phyloP scores from a whole-genome alignment of 2,329 filamentous ascomycete species.

The Chaetothyriales sp. region DNA sequence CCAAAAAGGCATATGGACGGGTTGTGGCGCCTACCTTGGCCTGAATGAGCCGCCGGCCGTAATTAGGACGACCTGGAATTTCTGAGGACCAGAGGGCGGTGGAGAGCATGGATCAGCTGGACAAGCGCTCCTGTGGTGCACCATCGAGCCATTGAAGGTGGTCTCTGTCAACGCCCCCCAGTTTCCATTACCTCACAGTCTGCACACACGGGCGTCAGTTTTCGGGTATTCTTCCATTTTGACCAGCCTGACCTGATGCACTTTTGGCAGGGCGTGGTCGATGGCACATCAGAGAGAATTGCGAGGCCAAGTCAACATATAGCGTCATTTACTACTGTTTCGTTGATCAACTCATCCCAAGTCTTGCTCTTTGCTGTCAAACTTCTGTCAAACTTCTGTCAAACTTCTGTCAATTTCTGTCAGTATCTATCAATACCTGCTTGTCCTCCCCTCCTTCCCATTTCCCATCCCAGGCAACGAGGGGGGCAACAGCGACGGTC shows the following conservation, averaged over 20 bases:
- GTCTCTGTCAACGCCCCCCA: not conserved
- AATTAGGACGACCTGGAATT: not conserved
- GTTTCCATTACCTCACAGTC: not conserved
- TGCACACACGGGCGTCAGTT: not conserved
- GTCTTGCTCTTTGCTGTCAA: not conserved
- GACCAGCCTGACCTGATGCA: not conserved
- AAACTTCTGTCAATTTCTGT: too few relatives aligned
- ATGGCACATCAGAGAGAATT: not conserved
- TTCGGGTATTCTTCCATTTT: not conserved
- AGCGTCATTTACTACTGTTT: not conserved
- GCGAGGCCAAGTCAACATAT: not conserved
- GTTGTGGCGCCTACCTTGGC: not conserved
- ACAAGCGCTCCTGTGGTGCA: not conserved
- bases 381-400: too few relatives aligned
- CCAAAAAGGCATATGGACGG: not conserved
- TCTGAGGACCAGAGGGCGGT: not conserved
- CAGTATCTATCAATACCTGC: not conserved
- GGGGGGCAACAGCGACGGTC: too few relatives aligned
- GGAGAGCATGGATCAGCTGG: not conserved
- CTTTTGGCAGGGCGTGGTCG: not conserved
- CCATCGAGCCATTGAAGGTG: not conserved
- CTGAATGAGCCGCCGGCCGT: too few relatives aligned
- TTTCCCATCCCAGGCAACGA: too few relatives aligned
- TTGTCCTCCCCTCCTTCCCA: not conserved
- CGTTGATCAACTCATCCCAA: not conserved